A percentile compares a stretch with the other conserved stretches of the same genome.
Evolutionary conservation across 2,329 filamentous ascomycete genomes (phyloP).

Genomic region (Verticillium dahliae): DNA sequence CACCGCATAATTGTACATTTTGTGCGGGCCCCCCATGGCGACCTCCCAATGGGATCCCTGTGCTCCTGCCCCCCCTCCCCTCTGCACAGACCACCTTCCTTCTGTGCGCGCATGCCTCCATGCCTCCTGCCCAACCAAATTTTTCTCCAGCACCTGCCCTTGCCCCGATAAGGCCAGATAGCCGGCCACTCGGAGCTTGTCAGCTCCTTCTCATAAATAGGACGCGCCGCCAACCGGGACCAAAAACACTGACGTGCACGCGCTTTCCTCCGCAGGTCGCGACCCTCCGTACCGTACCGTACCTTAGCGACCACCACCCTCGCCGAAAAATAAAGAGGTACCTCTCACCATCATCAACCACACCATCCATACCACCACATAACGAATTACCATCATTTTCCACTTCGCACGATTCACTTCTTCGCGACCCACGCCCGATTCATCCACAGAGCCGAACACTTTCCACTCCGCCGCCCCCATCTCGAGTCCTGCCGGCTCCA

Average conservation of each 20-base stretch:
- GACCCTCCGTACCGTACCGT: constrained; percentile 18
- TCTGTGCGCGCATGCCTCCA: constrained; percentile 2
- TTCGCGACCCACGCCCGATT: neutral
- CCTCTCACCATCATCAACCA: neutral
- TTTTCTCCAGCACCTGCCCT: constrained; percentile 17
- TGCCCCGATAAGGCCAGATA: constrained; percentile 32
- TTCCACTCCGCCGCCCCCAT: neutral
- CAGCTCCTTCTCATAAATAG: constrained; percentile 37
- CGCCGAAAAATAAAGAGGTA: neutral
- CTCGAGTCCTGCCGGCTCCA: neutral
- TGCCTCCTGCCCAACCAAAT: constrained; percentile 23
- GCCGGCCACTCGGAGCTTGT: constrained; percentile 24
- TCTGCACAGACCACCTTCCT: constrained; percentile 10
- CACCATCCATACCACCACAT: neutral
- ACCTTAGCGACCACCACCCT: constrained; percentile 1
- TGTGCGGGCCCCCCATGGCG: constrained; percentile 3
- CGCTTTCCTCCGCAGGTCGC: constrained; percentile 33
- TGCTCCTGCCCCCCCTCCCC: neutral
- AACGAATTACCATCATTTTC: neutral
- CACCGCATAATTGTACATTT: constrained; percentile 2
- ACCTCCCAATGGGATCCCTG: neutral
- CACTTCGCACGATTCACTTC: constrained; percentile 1
- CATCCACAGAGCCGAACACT: neutral
- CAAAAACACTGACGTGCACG: constrained; percentile 38
- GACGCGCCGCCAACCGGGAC: constrained; percentile 35